Base-by-base conservation (phyloP, 192 early-diverging fungal genomes). In the Entomortierella lignicola region DNA sequence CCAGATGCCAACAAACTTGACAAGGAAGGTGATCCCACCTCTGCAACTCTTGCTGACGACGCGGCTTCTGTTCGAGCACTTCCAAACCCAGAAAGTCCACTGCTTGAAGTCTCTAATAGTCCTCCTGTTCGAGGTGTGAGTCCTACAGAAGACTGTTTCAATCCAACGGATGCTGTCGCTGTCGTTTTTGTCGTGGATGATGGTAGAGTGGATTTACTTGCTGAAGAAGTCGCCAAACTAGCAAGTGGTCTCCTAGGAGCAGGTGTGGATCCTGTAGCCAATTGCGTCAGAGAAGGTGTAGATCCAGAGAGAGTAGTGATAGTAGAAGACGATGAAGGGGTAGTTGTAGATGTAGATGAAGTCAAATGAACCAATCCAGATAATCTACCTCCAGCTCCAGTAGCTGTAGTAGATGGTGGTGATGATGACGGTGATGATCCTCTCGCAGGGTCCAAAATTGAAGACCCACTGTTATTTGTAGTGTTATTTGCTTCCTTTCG, bases 401-500 rank as follows among this genome's bases (percentile, higher is more conserved):
- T 25, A 31, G 21, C 25, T 26, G n/a, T 42, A 10, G 34, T 37
- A 10, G 34, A 37, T 37, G 34, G 10, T n/a, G n/a, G n/a, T n/a
- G n/a, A n/a, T n/a, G n/a, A n/a, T n/a, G n/a, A n/a, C n/a, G n/a
- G n/a, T 10, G 34, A 37, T 12, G 47, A 42, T 27, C 32, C 50
- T 55, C 32, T 66, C 2, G 63, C 63, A 42, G 55, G 53, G 31
- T 66, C 52, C 39, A 53, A 52, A 42, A 66, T 37, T n/a, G 63
- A 66, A 1, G 63, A 15, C 17, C n/a, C n/a, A n/a, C n/a, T n/a
- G n/a, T 2, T 29, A 27, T 39, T 30, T 7, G 20, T 32, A 11
- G 30, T 27, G 25, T 34, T 42, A 25, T 8, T 18, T 20, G 8
- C 3, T 41, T 41, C 51, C 21, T 52, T 54, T 20, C 62, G 30